A percentile compares a stretch with the other conserved stretches of the same genome.
phyloP scores from a whole-genome alignment of 176 grass and related monocot genomes.

The Oryza meridionalis region DNA sequence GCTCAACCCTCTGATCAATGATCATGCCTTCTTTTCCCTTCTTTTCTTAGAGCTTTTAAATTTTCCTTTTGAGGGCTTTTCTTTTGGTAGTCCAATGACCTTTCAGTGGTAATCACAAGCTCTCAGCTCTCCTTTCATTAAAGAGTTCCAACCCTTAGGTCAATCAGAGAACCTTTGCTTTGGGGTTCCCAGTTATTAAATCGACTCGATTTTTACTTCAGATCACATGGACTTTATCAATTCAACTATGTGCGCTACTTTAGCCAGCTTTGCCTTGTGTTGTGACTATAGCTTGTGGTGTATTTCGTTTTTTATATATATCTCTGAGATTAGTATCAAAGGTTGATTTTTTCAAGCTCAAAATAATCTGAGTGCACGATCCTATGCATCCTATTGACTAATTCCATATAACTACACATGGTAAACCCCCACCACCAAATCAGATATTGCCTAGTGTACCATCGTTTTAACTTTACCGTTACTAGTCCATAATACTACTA shows the following conservation, averaged over 20 bases:
- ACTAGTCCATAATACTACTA: neutral
- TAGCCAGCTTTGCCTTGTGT: neutral
- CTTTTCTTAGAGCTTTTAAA: neutral
- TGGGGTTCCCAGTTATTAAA: neutral
- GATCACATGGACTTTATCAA: constrained; percentile 21
- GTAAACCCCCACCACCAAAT: neutral
- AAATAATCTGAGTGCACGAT: neutral
- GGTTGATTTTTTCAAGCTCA: neutral
- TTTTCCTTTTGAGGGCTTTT: neutral
- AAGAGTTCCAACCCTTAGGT: constrained; percentile 20
- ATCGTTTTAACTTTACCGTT: neutral
- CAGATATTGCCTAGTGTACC: neutral
- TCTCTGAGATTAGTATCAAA: neutral
- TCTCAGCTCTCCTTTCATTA: constrained; percentile 17
- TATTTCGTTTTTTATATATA: neutral
- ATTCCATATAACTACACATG: neutral
- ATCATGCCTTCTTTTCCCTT: neutral
- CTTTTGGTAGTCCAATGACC: constrained; percentile 2
- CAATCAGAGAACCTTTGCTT: constrained; percentile 20
- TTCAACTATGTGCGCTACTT: neutral
- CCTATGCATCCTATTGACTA: neutral
- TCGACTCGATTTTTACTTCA: neutral
- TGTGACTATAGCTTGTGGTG: neutral
- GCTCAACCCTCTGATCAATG: neutral
- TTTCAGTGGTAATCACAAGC: constrained; percentile 21